Base-by-base conservation (phyloP, 2,329 filamentous ascomycete genomes). In the Fusarium sp. region DNA sequence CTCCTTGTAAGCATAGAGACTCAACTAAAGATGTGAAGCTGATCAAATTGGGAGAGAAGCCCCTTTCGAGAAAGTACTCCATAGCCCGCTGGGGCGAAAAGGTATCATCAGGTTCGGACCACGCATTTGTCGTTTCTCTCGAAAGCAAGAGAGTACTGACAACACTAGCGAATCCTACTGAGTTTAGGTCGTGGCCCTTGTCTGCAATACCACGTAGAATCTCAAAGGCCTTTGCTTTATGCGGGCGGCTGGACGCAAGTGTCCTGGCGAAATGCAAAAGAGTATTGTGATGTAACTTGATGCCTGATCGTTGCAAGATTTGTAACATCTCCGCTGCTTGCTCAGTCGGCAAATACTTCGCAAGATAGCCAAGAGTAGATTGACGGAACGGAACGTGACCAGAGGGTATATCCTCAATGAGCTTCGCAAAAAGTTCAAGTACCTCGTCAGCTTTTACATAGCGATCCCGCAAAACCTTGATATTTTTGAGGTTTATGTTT, bases 21-120 rank as follows among this genome's bases (percentile, higher is more conserved):
- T 88, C 84, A 54, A 97, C 86, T 59, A 93, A 80, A 42, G 91
- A 83, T 17, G 90, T 91, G 73, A 91, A 87, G 13, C 84, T 84
- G 57, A 88, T 80, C 15, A 87, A 78, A 66, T 92, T 91, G 23
- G 91, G 87, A 20, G 81, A 80, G 46, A 91, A 79, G 3, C 90
- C 91, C n/a, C 84, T 78, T 20, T 85, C 79, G 13, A 91, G 76
- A 49, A 94, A 81, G 42, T 66, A 70, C 41, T 77, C 69, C 20
- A 80, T 70, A 11, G 76, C 75, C 21, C 72, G 66, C 40, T 74
- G 75, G 14, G 74, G 75, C 7, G 73, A 72, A 46, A 80, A 80
- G 15, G 56, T 51, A 14, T 70, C 47, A 11, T 71, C 58, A 29
- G 63, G 18, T 35, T 59, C 46, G 20, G 64, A 63, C 60, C 65